Evolutionary conservation across 345 rosid genomes (phyloP).

Genomic region (Brassica carinata): DNA sequence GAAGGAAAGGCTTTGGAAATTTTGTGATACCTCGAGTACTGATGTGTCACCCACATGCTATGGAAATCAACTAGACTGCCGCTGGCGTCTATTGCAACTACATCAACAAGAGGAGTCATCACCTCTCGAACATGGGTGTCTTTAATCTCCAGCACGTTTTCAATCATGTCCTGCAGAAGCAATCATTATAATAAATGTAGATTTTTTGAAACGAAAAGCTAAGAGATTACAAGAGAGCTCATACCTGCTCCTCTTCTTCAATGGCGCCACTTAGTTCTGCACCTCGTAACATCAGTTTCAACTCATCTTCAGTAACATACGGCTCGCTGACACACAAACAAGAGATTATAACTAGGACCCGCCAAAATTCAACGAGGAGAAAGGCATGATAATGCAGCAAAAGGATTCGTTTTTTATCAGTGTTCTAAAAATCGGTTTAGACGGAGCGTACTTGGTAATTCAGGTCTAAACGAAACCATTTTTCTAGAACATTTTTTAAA

Average conservation of each 20-base stretch:
- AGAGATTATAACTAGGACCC: not conserved
- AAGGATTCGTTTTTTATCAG: no score
- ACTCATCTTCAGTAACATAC: slow-evolving; percentile 91
- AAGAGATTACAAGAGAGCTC: not conserved
- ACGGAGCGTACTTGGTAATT: no score
- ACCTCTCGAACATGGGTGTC: slow-evolving; percentile 94
- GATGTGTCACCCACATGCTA: slow-evolving; percentile 82
- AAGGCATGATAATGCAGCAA: slow-evolving; percentile 19
- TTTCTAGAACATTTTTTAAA: no score
- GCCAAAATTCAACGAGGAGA: not conserved
- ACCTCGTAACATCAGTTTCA: slow-evolving; percentile 93
- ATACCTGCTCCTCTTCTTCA: slow-evolving; percentile 99
- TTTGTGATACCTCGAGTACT: slow-evolving; percentile 73
- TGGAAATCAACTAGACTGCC: slow-evolving; percentile 79
- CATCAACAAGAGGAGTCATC: slow-evolving; percentile 97
- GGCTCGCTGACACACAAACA: slow-evolving; percentile 56
- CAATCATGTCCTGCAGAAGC: slow-evolving; percentile 91
- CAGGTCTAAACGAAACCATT: no score
- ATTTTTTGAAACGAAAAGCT: not conserved
- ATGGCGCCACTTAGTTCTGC: slow-evolving; percentile 98
- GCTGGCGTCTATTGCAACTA: slow-evolving; percentile 85
- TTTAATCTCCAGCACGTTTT: slow-evolving; percentile 93
- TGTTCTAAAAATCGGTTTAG: no score
- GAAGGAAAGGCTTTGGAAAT: not conserved
- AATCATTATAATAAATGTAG: not conserved